phyloP scores from a whole-genome alignment of 2,329 filamentous ascomycete species.

The Lasiodiplodia gonubiensis region DNA sequence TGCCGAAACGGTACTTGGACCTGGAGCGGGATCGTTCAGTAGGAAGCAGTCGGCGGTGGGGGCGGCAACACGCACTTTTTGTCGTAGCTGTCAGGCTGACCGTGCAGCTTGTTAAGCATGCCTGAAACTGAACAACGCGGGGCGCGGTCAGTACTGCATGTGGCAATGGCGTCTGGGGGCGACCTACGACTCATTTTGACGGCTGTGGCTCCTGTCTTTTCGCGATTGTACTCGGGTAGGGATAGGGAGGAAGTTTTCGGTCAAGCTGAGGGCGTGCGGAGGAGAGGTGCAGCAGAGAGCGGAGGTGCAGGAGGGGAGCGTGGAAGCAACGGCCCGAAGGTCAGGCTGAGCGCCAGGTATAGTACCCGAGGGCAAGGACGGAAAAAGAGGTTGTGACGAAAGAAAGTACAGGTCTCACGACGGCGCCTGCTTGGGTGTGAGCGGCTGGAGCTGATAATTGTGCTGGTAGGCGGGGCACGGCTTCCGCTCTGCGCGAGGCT shows the following conservation, averaged over 20 bases:
- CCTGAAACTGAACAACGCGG: conserved; percentile 67
- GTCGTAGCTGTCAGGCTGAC: conserved; percentile 97
- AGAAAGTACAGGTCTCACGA: conserved; percentile 25
- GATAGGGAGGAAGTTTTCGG: conserved; percentile 38
- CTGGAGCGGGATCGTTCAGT: conserved; percentile 53
- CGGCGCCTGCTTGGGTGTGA: conserved; percentile 13
- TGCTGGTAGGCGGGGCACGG: conserved; percentile 28
- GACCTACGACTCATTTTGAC: conserved; percentile 44
- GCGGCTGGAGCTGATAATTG: conserved; percentile 27
- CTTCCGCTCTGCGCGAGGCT: conserved; percentile 28
- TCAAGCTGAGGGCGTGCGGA: conserved; percentile 39
- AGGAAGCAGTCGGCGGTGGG: conserved; percentile 18
- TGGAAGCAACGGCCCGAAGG: conserved; percentile 30
- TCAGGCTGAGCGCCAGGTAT: conserved; percentile 1
- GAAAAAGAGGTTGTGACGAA: conserved; percentile 11
- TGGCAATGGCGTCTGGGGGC: conserved; percentile 18
- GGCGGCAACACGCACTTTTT: conserved; percentile 73
- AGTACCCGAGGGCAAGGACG: conserved; percentile 16
- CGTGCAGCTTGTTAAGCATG: conserved; percentile 95
- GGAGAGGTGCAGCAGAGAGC: conserved; percentile 37
- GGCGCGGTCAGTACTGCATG: conserved; percentile 31
- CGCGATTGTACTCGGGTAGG: conserved; percentile 24
- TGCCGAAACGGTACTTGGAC: conserved; percentile 87
- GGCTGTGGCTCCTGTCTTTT: conserved; percentile 21
- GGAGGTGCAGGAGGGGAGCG: conserved; percentile 39